Evolutionary conservation across 1,284 basidiomycete genomes (phyloP), one percentile per base, ranked within the genome.

Genomic region (Pyrrhoderma noxium): DNA sequence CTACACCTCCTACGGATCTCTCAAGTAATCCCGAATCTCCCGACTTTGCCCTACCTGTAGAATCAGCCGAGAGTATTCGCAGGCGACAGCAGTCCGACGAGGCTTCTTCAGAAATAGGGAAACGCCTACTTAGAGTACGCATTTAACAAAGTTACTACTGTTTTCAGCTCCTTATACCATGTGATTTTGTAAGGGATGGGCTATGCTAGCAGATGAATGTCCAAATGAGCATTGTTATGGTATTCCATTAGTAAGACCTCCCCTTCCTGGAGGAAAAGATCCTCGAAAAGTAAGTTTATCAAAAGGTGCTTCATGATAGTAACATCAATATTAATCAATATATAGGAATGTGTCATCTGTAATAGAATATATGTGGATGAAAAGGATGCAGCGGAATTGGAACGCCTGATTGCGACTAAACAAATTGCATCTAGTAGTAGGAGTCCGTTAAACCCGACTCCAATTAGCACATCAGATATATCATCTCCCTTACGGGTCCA

Each of bases 151-250:
- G 5, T 5, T 31, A 31, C 11, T 31, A 11, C 27, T 31, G 14
- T 3, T 22, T 51, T 8, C 25, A 39, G 1, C 42, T 16, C 8
- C 39, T 48, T 31, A 42, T 11, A 25, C 31, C 8, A 19, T n/a
- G 34, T 2, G 35, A 21, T 38, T 13, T 5, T 34, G 18, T 1
- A 11, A 40, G 44, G 89, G 89, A 39, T 91, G 86, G 86, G 79
- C 88, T 0, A 86, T 92, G 84, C 71, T 92, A 18, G 85, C 76
- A 38, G 87, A 90, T 45, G 87, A 89, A 67, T 92, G 89, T 61
- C 77, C 79, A 0, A 82, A 77, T 58, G 59, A 61, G 22, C 67
- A 68, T 35, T 89, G 87, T 59, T 83, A 79, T 63, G 85, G 85
- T 13, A 69, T 88, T 9, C 87, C 86, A 25, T 74, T 89, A 25